Evolutionary conservation across 208 protist genomes (phyloP).

Genomic region (Acanthamoeba castellanii): DNA sequence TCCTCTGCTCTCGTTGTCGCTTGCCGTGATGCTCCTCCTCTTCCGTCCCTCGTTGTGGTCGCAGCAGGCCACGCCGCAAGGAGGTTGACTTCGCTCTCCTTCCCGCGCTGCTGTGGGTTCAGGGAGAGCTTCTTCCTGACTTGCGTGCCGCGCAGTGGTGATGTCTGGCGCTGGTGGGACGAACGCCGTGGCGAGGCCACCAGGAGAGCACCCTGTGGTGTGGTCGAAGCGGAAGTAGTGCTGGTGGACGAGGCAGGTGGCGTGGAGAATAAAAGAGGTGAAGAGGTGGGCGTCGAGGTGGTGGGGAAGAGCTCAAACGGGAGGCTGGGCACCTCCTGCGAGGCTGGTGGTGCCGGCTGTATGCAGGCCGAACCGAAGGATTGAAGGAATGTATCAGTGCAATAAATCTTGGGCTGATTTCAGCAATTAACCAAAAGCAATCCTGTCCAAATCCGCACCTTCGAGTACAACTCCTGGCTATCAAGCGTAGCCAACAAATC

Average conservation of each 20-base stretch:
- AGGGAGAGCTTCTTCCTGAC: background rate
- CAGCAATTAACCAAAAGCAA: background rate
- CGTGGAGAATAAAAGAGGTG: background rate
- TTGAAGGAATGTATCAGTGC: no score
- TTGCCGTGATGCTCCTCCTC: background rate
- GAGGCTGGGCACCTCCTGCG: conserved; percentile 51
- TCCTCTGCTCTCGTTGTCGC: background rate
- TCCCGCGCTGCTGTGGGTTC: background rate
- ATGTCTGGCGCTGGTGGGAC: background rate
- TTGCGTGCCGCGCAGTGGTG: background rate
- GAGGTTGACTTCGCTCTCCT: conserved; percentile 56
- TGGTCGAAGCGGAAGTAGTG: background rate
- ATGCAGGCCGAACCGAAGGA: background rate
- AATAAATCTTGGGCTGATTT: background rate
- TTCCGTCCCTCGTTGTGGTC: background rate
- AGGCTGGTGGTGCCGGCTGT: background rate
- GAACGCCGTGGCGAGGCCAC: background rate
- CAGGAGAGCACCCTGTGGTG: background rate
- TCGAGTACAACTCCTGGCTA: conserved; percentile 24
- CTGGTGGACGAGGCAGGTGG: background rate
- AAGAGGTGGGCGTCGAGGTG: background rate
- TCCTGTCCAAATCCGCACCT: background rate
- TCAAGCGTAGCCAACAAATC: conserved; percentile 22
- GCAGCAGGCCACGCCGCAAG: background rate
- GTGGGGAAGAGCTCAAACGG: conserved; percentile 47